These are phyloP conservation scores for Rubia peregrina DNA, from an alignment of 305 asterid genomes.

Conservation along the genomic window DNA sequence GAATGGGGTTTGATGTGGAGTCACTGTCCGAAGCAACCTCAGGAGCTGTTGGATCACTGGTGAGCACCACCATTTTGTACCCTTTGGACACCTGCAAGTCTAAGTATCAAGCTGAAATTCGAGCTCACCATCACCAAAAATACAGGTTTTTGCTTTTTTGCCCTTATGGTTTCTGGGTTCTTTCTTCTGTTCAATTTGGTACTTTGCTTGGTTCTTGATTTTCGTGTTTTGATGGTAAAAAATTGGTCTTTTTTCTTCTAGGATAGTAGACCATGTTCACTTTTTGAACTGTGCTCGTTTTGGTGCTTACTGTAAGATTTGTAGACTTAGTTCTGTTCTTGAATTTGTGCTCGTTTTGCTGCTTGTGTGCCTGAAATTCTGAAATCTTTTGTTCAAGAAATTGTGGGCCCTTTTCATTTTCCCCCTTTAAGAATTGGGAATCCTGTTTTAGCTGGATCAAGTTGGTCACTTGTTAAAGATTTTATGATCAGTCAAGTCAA, in stretches of 20 bases:
- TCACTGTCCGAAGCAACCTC: conserved; percentile 79
- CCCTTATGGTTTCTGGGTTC: not conserved
- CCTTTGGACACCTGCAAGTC: conserved; percentile 92
- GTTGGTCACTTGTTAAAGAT: not conserved
- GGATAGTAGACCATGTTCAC: conserved; percentile 2
- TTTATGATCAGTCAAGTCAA: not conserved
- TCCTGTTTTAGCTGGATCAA: conserved; percentile 3
- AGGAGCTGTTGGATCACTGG: conserved; percentile 82
- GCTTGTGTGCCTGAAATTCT: not conserved
- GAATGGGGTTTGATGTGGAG: conserved; percentile 45
- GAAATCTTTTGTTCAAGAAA: not conserved
- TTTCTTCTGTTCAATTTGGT: not conserved
- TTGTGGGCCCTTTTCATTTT: not conserved
- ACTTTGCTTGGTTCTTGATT: not conserved
- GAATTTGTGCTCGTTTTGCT: not conserved
- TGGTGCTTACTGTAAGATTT: not conserved
- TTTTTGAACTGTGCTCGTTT: not conserved
- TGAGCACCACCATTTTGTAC: conserved; percentile 79
- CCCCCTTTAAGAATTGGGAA: not conserved
- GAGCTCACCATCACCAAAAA: conserved; percentile 50
- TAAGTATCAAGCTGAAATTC: conserved; percentile 84
- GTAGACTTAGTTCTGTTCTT: not conserved
- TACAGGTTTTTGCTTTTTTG: conserved; percentile 43
- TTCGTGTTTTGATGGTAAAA: not conserved
- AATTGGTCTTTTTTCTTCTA: not conserved